Conservation (phyloP, 805 yeast species). For the Naumovozyma baii region DNA sequence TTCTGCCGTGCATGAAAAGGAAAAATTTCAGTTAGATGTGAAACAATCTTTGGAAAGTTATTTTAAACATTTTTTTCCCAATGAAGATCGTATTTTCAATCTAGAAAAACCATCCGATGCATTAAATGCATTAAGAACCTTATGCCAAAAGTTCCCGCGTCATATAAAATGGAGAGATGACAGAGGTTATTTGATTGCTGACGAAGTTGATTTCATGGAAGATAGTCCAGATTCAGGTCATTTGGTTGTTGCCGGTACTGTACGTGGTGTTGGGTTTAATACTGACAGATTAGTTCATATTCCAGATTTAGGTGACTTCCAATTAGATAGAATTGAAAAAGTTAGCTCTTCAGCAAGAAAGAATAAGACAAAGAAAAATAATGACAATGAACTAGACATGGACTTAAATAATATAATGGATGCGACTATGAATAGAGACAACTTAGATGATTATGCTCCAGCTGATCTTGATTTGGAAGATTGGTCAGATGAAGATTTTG, state of each 20-base stretch:
- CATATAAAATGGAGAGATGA: slow-evolving; percentile 85
- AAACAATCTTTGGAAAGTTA: slow-evolving; percentile 54
- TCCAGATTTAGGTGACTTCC: slow-evolving; percentile 86
- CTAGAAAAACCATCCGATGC: slow-evolving; percentile 62
- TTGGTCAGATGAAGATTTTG: slow-evolving; percentile 28
- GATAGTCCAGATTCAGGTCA: slow-evolving; percentile 23
- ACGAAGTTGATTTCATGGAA: slow-evolving; percentile 36
- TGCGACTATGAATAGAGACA: slow-evolving; percentile 40
- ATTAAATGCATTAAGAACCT: slow-evolving; percentile 56
- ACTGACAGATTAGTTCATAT: slow-evolving; percentile 72
- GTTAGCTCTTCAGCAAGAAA: slow-evolving; percentile 27
- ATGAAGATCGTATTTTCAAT: slow-evolving; percentile 65
- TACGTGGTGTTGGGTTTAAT: slow-evolving; percentile 78
- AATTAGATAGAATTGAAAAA: slow-evolving; percentile 56
- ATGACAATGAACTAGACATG: slow-evolving; percentile 12
- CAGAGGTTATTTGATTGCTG: slow-evolving; percentile 83
- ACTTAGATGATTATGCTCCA: slow-evolving; percentile 52
- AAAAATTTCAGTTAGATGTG: slow-evolving; percentile 65
- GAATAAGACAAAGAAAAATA: slow-evolving; percentile 11
- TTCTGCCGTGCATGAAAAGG: slow-evolving; percentile 55
- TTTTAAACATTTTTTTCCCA: slow-evolving; percentile 70
- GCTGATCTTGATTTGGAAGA: slow-evolving; percentile 42
- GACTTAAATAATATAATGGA: slow-evolving; percentile 22
- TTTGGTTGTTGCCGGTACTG: slow-evolving; percentile 67
- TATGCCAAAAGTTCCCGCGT: slow-evolving; percentile 83